Conservation (phyloP, 805 yeast genomes). For the Pichia cabralensis region DNA sequence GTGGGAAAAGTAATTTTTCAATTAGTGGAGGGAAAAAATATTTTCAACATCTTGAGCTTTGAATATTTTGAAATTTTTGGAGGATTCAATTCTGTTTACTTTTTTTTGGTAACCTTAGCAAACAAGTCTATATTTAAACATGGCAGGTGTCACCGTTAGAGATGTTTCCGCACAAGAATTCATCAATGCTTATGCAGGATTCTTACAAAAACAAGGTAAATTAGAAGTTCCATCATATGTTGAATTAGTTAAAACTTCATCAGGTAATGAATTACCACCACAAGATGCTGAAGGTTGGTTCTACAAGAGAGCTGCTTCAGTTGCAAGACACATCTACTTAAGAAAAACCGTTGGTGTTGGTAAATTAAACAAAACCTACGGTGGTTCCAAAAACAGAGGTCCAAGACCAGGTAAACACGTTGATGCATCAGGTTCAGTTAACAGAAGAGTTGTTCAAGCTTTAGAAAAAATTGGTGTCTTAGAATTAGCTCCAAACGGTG, state of each 20-base stretch:
- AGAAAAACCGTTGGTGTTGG: constrained; percentile 99
- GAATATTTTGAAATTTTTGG: too few relatives aligned
- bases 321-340: constrained; percentile 99
- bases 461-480: constrained; percentile 97
- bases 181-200: constrained; percentile 98
- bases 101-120: too few relatives aligned
- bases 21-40: too few relatives aligned
- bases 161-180: constrained; percentile 99
- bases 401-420: constrained; percentile 96
- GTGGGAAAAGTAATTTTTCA: too few relatives aligned
- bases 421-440: constrained; percentile 98
- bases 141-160: constrained; percentile 99
- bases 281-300: constrained; percentile 99
- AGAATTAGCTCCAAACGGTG: constrained; percentile 95
- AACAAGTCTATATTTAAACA: too few relatives aligned
- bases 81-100: too few relatives aligned
- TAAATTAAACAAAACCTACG: constrained; percentile 97
- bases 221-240: constrained; percentile 99
- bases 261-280: constrained; percentile 99
- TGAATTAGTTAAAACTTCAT: constrained; percentile 97
- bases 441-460: constrained; percentile 97
- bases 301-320: constrained; percentile 99
- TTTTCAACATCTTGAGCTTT: too few relatives aligned
- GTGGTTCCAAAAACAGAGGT: constrained; percentile 99
- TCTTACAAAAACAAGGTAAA: constrained; percentile 99